Conservation (phyloP, 2,329 filamentous ascomycete species). For the Colletotrichum aenigma region DNA sequence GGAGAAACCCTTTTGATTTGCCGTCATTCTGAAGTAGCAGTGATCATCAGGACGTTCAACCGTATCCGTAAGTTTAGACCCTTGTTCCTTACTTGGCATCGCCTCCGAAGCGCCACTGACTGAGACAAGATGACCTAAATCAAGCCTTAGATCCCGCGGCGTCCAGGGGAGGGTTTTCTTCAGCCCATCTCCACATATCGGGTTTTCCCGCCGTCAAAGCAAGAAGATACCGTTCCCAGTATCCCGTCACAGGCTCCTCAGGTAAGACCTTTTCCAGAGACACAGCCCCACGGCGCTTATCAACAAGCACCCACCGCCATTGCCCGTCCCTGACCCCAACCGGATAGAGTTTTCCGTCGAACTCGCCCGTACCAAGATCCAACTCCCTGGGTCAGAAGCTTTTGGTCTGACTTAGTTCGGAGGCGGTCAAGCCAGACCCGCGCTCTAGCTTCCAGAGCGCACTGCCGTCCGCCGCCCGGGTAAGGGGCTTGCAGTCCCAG, state of each 20-base stretch:
- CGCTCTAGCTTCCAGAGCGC: slow-evolving; percentile 47
- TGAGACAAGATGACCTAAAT: neutral
- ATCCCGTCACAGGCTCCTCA: slow-evolving; percentile 58
- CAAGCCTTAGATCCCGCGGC: neutral
- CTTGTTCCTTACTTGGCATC: neutral
- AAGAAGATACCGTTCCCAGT: slow-evolving; percentile 50
- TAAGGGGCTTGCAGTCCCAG: slow-evolving; percentile 51
- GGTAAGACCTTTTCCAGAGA: slow-evolving; percentile 47
- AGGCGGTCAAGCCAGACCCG: slow-evolving; percentile 24
- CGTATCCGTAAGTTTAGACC: neutral
- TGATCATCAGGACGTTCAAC: neutral
- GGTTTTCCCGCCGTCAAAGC: slow-evolving; percentile 46
- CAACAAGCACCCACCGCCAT: slow-evolving; percentile 60
- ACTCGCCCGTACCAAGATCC: slow-evolving; percentile 23
- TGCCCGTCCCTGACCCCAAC: slow-evolving; percentile 32
- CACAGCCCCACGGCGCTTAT: slow-evolving; percentile 41
- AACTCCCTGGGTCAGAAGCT: slow-evolving; percentile 34
- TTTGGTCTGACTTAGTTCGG: slow-evolving; percentile 36
- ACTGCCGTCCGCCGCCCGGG: slow-evolving; percentile 15
- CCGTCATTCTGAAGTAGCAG: too few species aligned
- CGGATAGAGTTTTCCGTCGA: slow-evolving; percentile 8
- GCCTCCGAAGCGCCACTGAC: neutral
- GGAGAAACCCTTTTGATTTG: neutral
- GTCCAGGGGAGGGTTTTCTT: neutral
- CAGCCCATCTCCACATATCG: slow-evolving; percentile 35